A percentile compares a stretch with the other conserved stretches of the same genome.
phyloP scores from a whole-genome alignment of 495 filamentous ascomycete genomes.

The Collariella sp. region DNA sequence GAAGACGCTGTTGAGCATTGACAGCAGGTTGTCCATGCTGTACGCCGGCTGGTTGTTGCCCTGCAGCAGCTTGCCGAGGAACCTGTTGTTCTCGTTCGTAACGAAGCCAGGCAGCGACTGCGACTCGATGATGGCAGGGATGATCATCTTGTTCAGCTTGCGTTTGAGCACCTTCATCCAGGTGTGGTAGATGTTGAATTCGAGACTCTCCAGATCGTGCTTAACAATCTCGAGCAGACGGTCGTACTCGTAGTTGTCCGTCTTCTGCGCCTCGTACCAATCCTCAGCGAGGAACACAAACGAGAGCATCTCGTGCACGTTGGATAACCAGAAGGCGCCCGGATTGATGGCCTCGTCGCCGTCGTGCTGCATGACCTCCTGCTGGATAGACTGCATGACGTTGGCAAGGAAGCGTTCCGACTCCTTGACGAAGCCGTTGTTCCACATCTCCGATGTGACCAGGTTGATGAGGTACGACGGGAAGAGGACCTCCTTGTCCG shows the following conservation, averaged over 20 bases:
- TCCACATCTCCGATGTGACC: constrained; percentile 99
- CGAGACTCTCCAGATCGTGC: constrained; percentile 93
- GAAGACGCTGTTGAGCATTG: constrained; percentile 92
- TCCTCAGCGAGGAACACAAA: constrained; percentile 99
- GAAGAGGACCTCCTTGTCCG: constrained; percentile 97
- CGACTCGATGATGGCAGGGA: constrained; percentile 97
- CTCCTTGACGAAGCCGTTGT: constrained; percentile 99
- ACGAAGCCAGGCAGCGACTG: constrained; percentile 97
- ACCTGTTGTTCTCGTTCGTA: constrained; percentile 94
- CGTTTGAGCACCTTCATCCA: constrained; percentile 99
- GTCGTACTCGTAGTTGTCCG: constrained; percentile 98
- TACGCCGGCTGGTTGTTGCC: constrained; percentile 81
- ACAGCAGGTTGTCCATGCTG: constrained; percentile 98
- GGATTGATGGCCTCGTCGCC: constrained; percentile 96
- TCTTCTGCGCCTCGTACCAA: constrained; percentile 99
- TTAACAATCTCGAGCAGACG: constrained; percentile 97
- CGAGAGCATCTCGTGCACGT: constrained; percentile 99
- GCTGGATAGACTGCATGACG: constrained; percentile 98
- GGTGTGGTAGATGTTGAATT: constrained; percentile 99
- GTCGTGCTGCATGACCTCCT: constrained; percentile 98
- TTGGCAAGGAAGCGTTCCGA: constrained; percentile 98
- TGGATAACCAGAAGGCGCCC: constrained; percentile 97
- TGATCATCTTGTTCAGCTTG: constrained; percentile 98
- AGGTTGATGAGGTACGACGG: constrained; percentile 98
- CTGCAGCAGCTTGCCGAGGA: constrained; percentile 92